Percentiles rank a stretch among this genome's conserved stretches.
Conservation (phyloP, 306 rosid genomes). For the Hippophae rhamnoides region DNA sequence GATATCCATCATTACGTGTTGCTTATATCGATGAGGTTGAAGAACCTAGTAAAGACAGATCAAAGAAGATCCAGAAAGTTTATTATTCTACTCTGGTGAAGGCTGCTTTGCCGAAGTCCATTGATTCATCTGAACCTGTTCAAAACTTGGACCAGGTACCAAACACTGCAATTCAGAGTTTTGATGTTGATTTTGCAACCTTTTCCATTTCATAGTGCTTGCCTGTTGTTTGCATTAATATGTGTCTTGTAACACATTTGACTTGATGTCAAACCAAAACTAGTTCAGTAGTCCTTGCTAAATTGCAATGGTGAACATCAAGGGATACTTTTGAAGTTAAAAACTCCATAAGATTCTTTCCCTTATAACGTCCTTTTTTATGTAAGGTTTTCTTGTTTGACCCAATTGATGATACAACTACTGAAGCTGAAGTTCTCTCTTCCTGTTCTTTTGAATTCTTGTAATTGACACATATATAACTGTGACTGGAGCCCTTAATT, state of each 20-base stretch:
- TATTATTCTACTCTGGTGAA: slow-evolving; percentile 87
- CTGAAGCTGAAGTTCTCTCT: no score
- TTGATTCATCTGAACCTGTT: slow-evolving; percentile 57
- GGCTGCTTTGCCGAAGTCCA: slow-evolving; percentile 85
- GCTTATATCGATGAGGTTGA: slow-evolving; percentile 94
- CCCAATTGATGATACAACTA: no score
- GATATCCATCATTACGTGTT: slow-evolving; percentile 92
- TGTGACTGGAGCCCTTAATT: no score
- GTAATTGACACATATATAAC: no score
- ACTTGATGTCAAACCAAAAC: neutral
- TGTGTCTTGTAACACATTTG: neutral
- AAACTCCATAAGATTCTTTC: no score
- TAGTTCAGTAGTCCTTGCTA: no score
- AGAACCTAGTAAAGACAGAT: slow-evolving; percentile 74
- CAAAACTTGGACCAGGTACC: slow-evolving; percentile 87
- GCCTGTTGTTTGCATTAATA: neutral
- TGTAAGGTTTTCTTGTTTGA: no score
- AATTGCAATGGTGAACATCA: no score
- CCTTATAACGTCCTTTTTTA: no score
- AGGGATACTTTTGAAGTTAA: no score
- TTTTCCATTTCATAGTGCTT: neutral
- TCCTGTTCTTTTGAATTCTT: no score
- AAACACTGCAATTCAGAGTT: neutral
- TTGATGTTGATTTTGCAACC: neutral
- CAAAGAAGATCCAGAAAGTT: slow-evolving; percentile 60